Conservation (phyloP, 345 rosid genomes). For the Litchi chinensis region DNA sequence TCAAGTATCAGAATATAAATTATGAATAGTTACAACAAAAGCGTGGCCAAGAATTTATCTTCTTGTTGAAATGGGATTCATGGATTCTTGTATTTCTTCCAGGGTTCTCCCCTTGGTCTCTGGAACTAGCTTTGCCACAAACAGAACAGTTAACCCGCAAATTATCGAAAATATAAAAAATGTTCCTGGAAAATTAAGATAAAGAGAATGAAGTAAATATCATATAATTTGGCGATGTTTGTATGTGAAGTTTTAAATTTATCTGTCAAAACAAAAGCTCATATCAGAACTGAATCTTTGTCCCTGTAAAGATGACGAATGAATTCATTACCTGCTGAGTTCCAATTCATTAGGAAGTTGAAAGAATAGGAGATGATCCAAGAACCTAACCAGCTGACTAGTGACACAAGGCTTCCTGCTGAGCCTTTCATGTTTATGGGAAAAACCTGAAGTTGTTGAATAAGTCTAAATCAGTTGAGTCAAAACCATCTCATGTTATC, state of each 20-base stretch:
- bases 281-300: neutral
- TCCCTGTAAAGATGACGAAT: neutral
- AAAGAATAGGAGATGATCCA: constrained; percentile 75
- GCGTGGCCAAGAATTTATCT: neutral
- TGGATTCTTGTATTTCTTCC: constrained; percentile 72
- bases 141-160: constrained; percentile 60
- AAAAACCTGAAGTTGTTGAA: constrained; percentile 55
- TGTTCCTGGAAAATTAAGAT: constrained; percentile 46
- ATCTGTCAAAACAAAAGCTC: neutral
- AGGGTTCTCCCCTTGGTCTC: constrained; percentile 79
- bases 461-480: neutral
- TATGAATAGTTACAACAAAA: neutral
- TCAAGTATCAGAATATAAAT: neutral
- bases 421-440: constrained; percentile 83
- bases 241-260: neutral
- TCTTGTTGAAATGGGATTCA: constrained; percentile 40
- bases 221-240: neutral
- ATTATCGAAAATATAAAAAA: constrained; percentile 62
- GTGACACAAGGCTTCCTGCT: constrained; percentile 81
- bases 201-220: neutral
- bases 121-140: constrained; percentile 72
- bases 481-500: neutral
- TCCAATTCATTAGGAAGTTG: constrained; percentile 61
- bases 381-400: constrained; percentile 79
- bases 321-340: constrained; percentile 40